Base-by-base conservation (phyloP, 306 rosid species). In the Corylus americana region DNA sequence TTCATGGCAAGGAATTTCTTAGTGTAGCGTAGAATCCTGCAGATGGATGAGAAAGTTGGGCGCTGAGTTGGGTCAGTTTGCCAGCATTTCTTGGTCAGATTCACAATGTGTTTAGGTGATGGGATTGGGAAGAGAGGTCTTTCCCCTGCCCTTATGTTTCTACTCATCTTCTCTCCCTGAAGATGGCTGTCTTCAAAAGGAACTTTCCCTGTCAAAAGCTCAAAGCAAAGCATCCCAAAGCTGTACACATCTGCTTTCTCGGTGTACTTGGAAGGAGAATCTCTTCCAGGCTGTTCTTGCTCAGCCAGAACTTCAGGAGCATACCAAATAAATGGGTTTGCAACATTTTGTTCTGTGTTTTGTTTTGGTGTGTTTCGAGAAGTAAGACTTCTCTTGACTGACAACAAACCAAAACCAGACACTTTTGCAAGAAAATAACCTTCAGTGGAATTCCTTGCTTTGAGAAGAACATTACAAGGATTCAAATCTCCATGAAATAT, bases 241-340 rank as follows among this genome's bases (percentile, higher is more conserved):
- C 99, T 93, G 44, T 91, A 96, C 0, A 92, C 90, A 75, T 96
- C 99, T 0, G 96, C 94, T 87, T 96, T 91, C 90, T 93, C 96
- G 0, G 97, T 78, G 80, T 85, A 89, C 84, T 76, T 92, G 29
- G 31, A 68, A 59, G 61, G 68, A 27, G 73, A 49, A 13, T 47
- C 74, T 18, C 70, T 73, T 13, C 84, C 87, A 0, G n/a, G 59
- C 76, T 73, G 84, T 71, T 90, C 98, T 72, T 91, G 83, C 84
- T 87, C 89, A 0, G 91, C 86, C 4, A 96, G 51, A 78, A 96
- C 92, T 85, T 96, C 99, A 0, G 99, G 98, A 10, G 99, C 94
- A 75, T 81, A 81, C 99, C 98, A 93, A 72, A 86, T 89, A n/a
- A 77, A 77, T 74, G 94, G 86, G 84, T 89, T 70, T 1, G 78